Base-by-base conservation (phyloP, 1,284 basidiomycete species). In the Malassezia japonica region DNA sequence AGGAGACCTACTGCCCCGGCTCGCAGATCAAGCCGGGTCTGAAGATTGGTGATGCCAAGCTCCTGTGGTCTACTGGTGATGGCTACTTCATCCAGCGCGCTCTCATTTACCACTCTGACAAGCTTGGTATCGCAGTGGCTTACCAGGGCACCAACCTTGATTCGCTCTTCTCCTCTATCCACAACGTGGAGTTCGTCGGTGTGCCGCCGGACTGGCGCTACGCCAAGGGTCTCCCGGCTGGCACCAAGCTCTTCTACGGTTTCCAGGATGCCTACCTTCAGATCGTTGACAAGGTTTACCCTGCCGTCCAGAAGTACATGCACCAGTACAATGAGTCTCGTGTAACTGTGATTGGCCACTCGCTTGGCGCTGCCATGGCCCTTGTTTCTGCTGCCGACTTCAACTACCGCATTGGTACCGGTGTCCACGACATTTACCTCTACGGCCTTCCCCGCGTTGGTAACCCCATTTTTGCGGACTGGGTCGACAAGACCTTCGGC, bases 231-330 rank as follows among this genome's bases (percentile, higher is more conserved):
- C 43, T 65, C 5, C 60, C 58, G 15, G 23, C n/a, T 4, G 47
- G 37, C 24, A 48, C 58, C 24, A 43, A 58, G 37, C 49, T 68
- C 6, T 55, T 57, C 43, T 48, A 47, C n/a, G 66, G 66, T 6
- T 68, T 68, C 50, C 64, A 68, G 49, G 56, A 65, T 20, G 56
- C 60, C 8, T 68, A 64, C 57, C 31, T 56, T 21, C 39, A 52
- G 13, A 58, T 61, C 6, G 64, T 56, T 27, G 59, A 60, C 42
- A 35, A 40, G 39, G 53, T 62, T 21, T 47, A 61, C 24, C 29
- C 42, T 18, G 50, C 60, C 39, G 58, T 68, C 35, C 46, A 61
- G 42, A 46, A 59, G 32, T 61, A 56, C 23, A 52, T 59, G 34
- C 16, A 46, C n/a, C 15, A 36, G 2, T 46, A 64, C 46, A 57